Conservation (phyloP, 176 grass and related monocot genomes). For the Carex scoparia region DNA sequence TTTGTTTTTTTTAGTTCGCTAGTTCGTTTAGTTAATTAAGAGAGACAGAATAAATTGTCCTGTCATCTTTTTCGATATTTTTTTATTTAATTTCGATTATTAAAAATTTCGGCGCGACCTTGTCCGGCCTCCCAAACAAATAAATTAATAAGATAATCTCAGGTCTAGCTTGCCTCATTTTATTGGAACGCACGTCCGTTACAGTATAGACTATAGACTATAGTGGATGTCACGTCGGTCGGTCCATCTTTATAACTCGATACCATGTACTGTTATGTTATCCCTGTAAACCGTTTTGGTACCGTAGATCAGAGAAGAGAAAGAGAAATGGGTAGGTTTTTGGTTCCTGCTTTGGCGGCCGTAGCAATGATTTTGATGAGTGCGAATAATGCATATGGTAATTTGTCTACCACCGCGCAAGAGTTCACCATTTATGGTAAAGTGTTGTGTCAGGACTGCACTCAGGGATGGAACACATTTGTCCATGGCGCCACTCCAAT, state of each 20-base stretch:
- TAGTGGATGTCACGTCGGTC: constrained; percentile 17
- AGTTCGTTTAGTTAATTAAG: too few relatives aligned
- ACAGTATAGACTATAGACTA: not conserved
- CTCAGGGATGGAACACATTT: constrained; percentile 64
- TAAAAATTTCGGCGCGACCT: too few relatives aligned
- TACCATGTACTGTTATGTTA: constrained; percentile 1
- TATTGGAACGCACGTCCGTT: constrained; percentile 21
- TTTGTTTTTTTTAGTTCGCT: too few relatives aligned
- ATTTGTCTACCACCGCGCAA: not conserved
- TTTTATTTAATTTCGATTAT: too few relatives aligned
- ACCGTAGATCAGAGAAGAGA: not conserved
- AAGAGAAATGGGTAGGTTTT: constrained; percentile 8
- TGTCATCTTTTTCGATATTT: too few relatives aligned
- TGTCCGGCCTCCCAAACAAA: constrained; percentile 14
- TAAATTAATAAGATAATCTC: too few relatives aligned
- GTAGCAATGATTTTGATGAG: not conserved
- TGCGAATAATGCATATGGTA: constrained; percentile 4
- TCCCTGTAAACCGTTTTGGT: not conserved
- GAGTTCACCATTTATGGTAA: constrained; percentile 52
- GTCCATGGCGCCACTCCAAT: constrained; percentile 50
- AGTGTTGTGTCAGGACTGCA: constrained; percentile 88
- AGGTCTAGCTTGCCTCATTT: not conserved
- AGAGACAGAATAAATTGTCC: too few relatives aligned
- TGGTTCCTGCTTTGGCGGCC: constrained; percentile 14
- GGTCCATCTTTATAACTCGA: not conserved